Percentiles rank a stretch among this genome's conserved stretches.
These are phyloP conservation scores for Dentipellis sp. DNA, from an alignment of 768 basidiomycete genomes.

Conservation along the genomic window DNA sequence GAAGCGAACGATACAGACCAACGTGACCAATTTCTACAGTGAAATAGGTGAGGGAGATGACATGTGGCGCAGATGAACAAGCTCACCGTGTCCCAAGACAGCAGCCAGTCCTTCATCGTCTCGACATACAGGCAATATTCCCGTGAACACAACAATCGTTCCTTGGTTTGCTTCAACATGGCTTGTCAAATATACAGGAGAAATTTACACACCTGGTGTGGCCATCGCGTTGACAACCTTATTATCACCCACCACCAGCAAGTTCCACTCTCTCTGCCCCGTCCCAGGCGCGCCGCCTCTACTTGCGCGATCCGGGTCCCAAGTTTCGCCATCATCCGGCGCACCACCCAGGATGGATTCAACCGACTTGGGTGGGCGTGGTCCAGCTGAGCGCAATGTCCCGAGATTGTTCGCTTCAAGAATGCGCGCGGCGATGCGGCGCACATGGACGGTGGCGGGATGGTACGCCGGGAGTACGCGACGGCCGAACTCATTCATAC, in stretches of 20 bases:
- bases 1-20: conserved; percentile 27
- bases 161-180: conserved; percentile 27
- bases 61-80: too few relatives aligned
- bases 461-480: conserved; percentile 60
- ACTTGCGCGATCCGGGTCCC: background rate
- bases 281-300: background rate
- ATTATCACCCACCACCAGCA: conserved; percentile 70
- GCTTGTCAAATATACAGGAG: background rate
- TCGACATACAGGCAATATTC: conserved; percentile 68
- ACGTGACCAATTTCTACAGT: conserved; percentile 69
- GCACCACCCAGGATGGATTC: background rate
- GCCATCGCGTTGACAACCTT: conserved; percentile 73
- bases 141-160: conserved; percentile 81
- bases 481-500: conserved; percentile 41
- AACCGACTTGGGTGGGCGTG: conserved; percentile 6
- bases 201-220: conserved; percentile 41
- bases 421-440: conserved; percentile 56
- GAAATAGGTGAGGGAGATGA: too few relatives aligned
- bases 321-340: background rate
- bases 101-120: conserved; percentile 80
- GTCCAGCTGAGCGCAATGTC: conserved; percentile 26
- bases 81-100: conserved; percentile 72
- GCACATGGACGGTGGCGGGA: conserved; percentile 57
- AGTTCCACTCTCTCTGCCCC: conserved; percentile 42
- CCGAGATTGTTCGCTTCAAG: conserved; percentile 70